A percentile compares a stretch with the other conserved stretches of the same genome.
These are phyloP conservation scores for Tieghemiomyces parasiticus DNA, from an alignment of 192 early-diverging fungal species.

Conservation along the genomic window DNA sequence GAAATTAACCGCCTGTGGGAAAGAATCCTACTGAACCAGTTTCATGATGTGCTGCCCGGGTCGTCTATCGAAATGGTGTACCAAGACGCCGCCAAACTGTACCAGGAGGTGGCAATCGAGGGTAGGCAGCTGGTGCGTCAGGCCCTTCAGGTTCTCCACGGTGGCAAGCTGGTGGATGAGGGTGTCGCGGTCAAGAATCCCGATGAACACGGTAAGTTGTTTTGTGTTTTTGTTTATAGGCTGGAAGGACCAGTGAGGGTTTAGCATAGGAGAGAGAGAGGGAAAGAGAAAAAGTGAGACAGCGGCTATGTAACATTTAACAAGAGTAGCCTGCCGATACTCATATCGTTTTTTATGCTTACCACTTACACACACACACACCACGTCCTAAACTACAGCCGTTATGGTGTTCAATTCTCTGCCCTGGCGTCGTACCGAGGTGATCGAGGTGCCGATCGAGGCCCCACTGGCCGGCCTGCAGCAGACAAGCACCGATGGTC, in stretches of 20 bases:
- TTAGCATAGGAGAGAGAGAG: no score
- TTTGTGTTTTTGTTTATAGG: no score
- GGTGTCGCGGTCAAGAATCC: no score
- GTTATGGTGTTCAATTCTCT: constrained; percentile 49
- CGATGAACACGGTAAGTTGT: no score
- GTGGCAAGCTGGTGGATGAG: no score
- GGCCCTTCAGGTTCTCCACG: constrained; percentile 26
- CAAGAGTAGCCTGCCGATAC: no score
- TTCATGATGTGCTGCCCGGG: constrained; percentile 95
- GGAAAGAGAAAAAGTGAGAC: no score
- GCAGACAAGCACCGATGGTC: background rate
- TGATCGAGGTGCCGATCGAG: constrained; percentile 41
- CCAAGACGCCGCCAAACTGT: constrained; percentile 53
- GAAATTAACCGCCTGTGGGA: constrained; percentile 82
- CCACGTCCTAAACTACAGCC: no score
- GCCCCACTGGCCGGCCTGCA: background rate
- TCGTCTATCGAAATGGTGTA: constrained; percentile 84
- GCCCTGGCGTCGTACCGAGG: constrained; percentile 49
- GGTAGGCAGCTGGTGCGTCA: constrained; percentile 27
- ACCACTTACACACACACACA: no score
- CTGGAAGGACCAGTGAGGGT: no score
- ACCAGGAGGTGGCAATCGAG: constrained; percentile 20
- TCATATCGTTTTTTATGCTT: no score
- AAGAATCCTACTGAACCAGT: constrained; percentile 80
- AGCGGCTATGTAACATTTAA: no score